These are phyloP conservation scores for Coriaria nepalensis DNA, from an alignment of 306 rosid genomes.

Conservation along the genomic window DNA sequence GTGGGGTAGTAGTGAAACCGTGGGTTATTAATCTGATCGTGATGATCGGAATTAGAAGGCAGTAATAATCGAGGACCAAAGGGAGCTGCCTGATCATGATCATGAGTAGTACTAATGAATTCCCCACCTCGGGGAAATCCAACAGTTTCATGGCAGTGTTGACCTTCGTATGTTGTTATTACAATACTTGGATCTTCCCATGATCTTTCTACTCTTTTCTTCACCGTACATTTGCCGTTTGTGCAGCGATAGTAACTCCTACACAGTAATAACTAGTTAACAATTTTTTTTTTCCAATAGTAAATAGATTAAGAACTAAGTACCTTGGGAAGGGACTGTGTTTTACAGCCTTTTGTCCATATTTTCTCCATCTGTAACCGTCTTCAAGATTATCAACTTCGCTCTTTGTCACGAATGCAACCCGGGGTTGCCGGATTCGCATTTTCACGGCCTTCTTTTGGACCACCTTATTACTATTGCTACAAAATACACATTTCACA, in stretches of 20 bases:
- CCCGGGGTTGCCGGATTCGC: conserved; percentile 77
- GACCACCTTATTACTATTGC: conserved; percentile 31
- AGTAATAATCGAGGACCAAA: conserved; percentile 22
- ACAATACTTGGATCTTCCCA: conserved; percentile 68
- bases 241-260: conserved; percentile 99
- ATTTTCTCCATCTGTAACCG: conserved; percentile 96
- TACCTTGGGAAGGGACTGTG: conserved; percentile 93
- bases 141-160: conserved; percentile 78
- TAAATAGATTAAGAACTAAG: conserved; percentile 9
- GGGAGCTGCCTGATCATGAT: conserved; percentile 20
- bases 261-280: conserved; percentile 4
- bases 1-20: conserved; percentile 37
- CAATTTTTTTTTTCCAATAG: not conserved
- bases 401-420: conserved; percentile 93
- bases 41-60: too few species aligned
- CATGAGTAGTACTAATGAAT: conserved; percentile 7
- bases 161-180: conserved; percentile 93
- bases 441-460: conserved; percentile 67
- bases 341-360: conserved; percentile 97
- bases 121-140: conserved; percentile 57
- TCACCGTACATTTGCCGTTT: conserved; percentile 90
- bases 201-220: conserved; percentile 93
- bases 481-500: conserved; percentile 29
- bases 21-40: conserved; percentile 17
- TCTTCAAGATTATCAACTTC: conserved; percentile 95